phyloP scores from a whole-genome alignment of 352 stramenopile genomes.

The Globisporangium apiculatum region DNA sequence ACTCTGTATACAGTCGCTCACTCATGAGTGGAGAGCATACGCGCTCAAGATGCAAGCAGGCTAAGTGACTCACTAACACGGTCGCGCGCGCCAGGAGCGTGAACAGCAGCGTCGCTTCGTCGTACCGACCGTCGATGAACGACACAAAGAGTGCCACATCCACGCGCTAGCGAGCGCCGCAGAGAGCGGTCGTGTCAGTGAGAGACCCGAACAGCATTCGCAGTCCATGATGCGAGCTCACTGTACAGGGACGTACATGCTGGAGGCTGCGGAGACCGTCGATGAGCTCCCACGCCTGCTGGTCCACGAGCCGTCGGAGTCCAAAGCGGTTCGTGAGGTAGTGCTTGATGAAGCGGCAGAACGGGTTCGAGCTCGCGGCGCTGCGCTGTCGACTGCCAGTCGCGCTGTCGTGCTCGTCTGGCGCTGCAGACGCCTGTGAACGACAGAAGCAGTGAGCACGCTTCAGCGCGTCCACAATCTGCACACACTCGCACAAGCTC shows the following conservation, averaged over 20 bases:
- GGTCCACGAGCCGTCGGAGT: conserved; percentile 47
- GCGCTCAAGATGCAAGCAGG: background rate
- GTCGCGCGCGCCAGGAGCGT: conserved; percentile 41
- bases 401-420: background rate
- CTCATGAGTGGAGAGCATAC: no score
- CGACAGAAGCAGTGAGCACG: background rate
- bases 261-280: conserved; percentile 33
- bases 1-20: no score
- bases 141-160: conserved; percentile 56
- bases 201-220: no score
- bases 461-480: background rate
- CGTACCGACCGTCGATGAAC: conserved; percentile 49
- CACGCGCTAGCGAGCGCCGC: conserved; percentile 15
- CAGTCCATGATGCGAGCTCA: background rate
- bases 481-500: conserved; percentile 5
- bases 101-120: conserved; percentile 37
- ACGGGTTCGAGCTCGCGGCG: conserved; percentile 11
- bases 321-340: conserved; percentile 69
- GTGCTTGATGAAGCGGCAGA: conserved; percentile 38
- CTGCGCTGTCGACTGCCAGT: conserved; percentile 8
- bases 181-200: background rate
- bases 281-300: conserved; percentile 52
- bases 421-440: background rate
- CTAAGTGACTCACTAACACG: conserved; percentile 24
- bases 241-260: conserved; percentile 18